These are phyloP conservation scores for Geotrichum aggregatum DNA, from an alignment of 1,139 yeast genomes.

Conservation along the genomic window DNA sequence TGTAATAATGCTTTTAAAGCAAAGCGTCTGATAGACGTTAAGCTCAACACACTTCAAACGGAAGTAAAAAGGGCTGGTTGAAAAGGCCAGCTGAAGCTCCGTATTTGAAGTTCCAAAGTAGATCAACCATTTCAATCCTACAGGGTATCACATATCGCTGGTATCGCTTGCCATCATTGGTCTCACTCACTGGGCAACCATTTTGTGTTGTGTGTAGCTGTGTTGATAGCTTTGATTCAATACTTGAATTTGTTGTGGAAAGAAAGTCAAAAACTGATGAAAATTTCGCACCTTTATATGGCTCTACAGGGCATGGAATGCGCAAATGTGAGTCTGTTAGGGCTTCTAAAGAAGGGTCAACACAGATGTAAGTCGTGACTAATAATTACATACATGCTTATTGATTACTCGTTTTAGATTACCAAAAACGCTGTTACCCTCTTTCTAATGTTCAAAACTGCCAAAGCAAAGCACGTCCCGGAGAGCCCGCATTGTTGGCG, in stretches of 20 bases:
- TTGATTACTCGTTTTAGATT: too few relatives aligned
- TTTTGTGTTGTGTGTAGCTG: neutral
- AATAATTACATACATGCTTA: too few relatives aligned
- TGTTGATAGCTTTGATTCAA: neutral
- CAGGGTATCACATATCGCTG: constrained; percentile 7
- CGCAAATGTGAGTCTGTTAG: neutral
- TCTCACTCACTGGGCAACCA: constrained; percentile 15
- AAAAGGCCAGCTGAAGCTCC: constrained; percentile 4
- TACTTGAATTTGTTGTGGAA: neutral
- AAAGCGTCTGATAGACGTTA: constrained; percentile 5
- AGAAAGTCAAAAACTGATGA: neutral
- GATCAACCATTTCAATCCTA: constrained; percentile 8
- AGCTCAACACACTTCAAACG: constrained; percentile 26
- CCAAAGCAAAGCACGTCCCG: too few relatives aligned
- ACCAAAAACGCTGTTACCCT: too few relatives aligned
- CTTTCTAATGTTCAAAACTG: too few relatives aligned
- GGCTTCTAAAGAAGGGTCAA: constrained; percentile 2
- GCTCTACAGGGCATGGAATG: neutral
- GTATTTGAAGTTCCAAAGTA: neutral
- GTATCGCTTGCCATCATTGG: neutral
- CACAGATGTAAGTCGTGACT: neutral
- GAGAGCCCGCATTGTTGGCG: too few relatives aligned
- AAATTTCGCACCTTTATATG: neutral
- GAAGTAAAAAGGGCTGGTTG: constrained; percentile 19
- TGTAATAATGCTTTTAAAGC: constrained; percentile 14